Evolutionary conservation across 345 rosid genomes (phyloP), one percentile per base, ranked within the genome.

Genomic region (Moricandia moricandioides): DNA sequence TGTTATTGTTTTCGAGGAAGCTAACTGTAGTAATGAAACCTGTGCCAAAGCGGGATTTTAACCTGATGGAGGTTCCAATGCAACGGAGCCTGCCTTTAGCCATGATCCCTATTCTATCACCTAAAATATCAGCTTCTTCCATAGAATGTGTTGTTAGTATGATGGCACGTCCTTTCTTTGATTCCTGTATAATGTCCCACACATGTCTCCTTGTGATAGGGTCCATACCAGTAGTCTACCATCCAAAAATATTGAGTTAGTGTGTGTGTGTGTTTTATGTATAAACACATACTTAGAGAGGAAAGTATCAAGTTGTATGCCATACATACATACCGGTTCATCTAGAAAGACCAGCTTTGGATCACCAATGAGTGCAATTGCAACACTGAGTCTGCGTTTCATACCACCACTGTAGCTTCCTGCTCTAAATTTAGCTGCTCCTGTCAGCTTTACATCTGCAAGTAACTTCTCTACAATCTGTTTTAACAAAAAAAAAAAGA

Each of bases 361-460:
- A 81, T 90, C 84, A 57, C 96, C 99, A 59, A 91, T 80, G 49
- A 88, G 93, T 58, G 99, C 88, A 58, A 86, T 84, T 67, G 99
- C 97, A 62, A 94, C 96, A 81, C 97, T 94, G 54, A 91, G 88
- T 59, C 99, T 83, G 8, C 97, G 91, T 67, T 86, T 91, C 99
- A 94, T 94, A 78, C 99, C 99, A 79, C 99, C 92, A 82, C 97
- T 88, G 79, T 91, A 91, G 75, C 90, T 89, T 65, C 97, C 91
- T 60, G 96, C 84, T 86, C 95, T 89, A 16, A 89, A 80, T 64
- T 81, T 85, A 5, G 85, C 83, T 1, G 89, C 78, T 63, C 84
- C 87, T n/a, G 83, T 88, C 37, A 94, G 89, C 77, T 63, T 86
- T 75, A 94, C 93, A 81, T 91, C 85, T 10, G 72, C 90, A 27